Evolutionary conservation across 345 rosid genomes (phyloP).

Genomic region (sweet orange (Citrus sinensis)): DVS_A1.0 CM039161.1:5222001-5222500

Average conservation of each 20-base stretch:
- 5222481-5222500: background rate
- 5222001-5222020: slow-evolving; percentile 32
- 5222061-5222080: slow-evolving; percentile 13
- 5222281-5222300: background rate
- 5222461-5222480: too few species aligned
- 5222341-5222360: too few species aligned
- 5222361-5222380: too few species aligned
- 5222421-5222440: too few species aligned
- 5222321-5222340: background rate
- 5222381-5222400: too few species aligned
- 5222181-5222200: background rate
- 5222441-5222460: too few species aligned
- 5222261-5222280: background rate
- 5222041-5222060: slow-evolving; percentile 7
- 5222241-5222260: background rate
- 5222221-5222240: background rate
- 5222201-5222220: too few species aligned
- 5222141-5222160: background rate
- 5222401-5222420: too few species aligned
- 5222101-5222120: slow-evolving; percentile 21
- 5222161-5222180: background rate
- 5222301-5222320: background rate
- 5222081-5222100: slow-evolving; percentile 16
- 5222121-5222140: slow-evolving; percentile 1
- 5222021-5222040: slow-evolving; percentile 24